Evolutionary conservation across 164 flowering plant genomes (phyloP).

Genomic region (Berberis thunbergii): DNA sequence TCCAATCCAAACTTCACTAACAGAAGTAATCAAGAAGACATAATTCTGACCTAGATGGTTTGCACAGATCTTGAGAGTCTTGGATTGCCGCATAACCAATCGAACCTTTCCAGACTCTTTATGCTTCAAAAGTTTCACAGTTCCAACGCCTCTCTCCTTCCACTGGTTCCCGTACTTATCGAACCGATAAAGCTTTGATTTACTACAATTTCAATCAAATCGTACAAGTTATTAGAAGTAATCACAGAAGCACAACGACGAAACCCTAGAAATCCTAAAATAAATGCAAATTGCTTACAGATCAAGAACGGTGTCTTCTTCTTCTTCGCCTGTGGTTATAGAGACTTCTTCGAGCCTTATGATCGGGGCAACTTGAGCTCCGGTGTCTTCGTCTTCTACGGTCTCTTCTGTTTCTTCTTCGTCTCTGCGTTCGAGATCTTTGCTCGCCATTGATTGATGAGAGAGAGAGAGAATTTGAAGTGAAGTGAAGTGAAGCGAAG

Average conservation of each 20-base stretch:
- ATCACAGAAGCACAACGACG: background rate
- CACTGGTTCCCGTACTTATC: conserved; percentile 35
- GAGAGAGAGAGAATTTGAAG: background rate
- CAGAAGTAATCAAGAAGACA: too few species aligned
- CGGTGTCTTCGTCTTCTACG: conserved; percentile 80
- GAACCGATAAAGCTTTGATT: conserved; percentile 36
- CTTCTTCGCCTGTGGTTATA: conserved; percentile 78
- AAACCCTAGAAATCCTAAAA: background rate
- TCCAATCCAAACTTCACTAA: too few species aligned
- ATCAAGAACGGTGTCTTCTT: conserved; percentile 62
- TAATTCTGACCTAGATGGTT: too few species aligned
- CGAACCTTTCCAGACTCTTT: too few species aligned
- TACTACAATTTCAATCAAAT: conserved; percentile 12
- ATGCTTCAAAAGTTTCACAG: conserved; percentile 13
- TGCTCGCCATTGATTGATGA: background rate
- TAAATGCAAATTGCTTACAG: conserved; percentile 14
- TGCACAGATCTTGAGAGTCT: too few species aligned
- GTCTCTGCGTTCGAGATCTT: background rate
- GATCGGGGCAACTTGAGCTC: conserved; percentile 84
- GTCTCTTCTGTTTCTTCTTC: conserved; percentile 45
- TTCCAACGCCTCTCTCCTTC: conserved; percentile 40
- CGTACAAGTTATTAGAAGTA: background rate
- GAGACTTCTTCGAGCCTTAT: conserved; percentile 76
- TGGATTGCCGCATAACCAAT: too few species aligned
- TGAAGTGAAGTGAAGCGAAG: background rate